Conservation (phyloP, 2,329 filamentous ascomycete species). For the Alternaria longipes region DNA sequence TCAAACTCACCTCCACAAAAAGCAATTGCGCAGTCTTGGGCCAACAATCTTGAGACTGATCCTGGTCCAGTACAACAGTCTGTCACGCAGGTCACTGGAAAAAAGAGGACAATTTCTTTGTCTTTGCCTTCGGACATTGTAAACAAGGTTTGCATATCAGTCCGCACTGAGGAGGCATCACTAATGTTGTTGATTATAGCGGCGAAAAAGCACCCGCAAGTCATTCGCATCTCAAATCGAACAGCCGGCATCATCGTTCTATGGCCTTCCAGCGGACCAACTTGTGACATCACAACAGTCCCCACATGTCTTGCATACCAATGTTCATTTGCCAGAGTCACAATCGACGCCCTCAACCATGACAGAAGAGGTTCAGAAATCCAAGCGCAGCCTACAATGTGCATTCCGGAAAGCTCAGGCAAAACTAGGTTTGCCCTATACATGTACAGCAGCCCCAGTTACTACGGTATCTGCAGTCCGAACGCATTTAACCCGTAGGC, state of each 20-base stretch:
- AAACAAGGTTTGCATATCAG: neutral
- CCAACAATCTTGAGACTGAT: neutral
- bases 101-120: neutral
- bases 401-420: neutral
- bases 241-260: neutral
- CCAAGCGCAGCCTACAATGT: neutral
- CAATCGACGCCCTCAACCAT: neutral
- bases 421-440: neutral
- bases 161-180: neutral
- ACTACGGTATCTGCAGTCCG: conserved; percentile 18
- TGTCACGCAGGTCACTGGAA: neutral
- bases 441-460: neutral
- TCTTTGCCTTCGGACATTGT: neutral
- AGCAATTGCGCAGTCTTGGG: neutral
- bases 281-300: neutral
- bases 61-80: neutral
- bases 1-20: neutral
- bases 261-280: neutral
- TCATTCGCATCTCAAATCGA: neutral
- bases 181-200: neutral
- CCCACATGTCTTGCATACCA: neutral
- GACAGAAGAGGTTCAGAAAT: neutral
- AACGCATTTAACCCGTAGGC: conserved; percentile 12
- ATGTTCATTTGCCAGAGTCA: neutral
- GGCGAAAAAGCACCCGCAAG: neutral